Evolutionary conservation across 352 stramenopile species (phyloP), one percentile per base, ranked within the genome.

Genomic region (Pythium oligandrum): DNA sequence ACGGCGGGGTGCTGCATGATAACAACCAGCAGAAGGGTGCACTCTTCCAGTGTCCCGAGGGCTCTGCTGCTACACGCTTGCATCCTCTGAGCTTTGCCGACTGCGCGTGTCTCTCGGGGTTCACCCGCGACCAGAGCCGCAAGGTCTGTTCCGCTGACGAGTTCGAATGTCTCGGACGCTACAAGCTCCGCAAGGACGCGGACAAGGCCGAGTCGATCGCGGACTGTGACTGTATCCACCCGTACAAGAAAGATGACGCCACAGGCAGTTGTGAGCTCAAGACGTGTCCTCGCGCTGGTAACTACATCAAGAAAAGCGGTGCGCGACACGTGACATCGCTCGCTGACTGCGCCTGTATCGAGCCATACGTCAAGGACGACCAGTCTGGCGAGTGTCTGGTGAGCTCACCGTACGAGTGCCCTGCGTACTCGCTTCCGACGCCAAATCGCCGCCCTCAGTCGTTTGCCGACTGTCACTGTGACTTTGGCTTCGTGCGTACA

Each of bases 391-490:
- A 91, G 59, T 94, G 79, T 56, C 45, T 82, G 1, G 12, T 69
- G 26, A 38, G 43, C 2, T n/a, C 30, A 32, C 44, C 46, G 26
- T 68, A 53, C 51, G 42, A 53, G 33, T 68, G 61, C 30, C 61
- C 61, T 3, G 53, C 52, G 4, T 60, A 74, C 42, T 72, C 78
- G 4, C 70, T 65, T 5, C 53, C 70, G 4, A 55, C 66, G 9
- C 36, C 70, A 4, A 71, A 73, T 39, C 40, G 61, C 10, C 48
- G 40, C 3, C 64, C 75, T 0, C 52, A 66, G 47, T 90, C 75
- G 6, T 86, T 91, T 51, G 66, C 52, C 4, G 78, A 91, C 59
- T 94, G 83, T 53, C 66, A 80, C 40, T 94, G 83, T 40, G 79
- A 79, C 52, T 90, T 72, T 71, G 79, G 79, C 6, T 92, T 75